Percentiles rank a stretch among this genome's conserved stretches.
These are phyloP conservation scores for Sonneratia caseolaris DNA, from an alignment of 345 rosid genomes.

Conservation along the genomic window DNA sequence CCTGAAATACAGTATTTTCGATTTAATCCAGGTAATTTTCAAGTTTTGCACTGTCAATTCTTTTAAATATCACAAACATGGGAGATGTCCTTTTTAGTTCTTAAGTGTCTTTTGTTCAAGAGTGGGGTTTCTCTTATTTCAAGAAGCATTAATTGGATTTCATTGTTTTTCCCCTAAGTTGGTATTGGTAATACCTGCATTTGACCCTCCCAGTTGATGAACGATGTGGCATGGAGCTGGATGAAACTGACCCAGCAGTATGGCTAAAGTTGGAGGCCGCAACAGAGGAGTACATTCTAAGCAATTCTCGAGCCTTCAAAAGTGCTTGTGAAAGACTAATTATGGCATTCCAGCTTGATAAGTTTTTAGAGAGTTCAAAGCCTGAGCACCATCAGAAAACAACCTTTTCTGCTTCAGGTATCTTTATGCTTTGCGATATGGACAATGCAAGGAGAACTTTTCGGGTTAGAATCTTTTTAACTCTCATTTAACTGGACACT, in stretches of 20 bases:
- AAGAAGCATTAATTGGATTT: not conserved
- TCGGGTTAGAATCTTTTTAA: conserved; percentile 11
- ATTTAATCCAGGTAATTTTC: conserved; percentile 70
- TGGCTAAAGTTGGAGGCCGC: conserved; percentile 91
- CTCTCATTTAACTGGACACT: conserved; percentile 15
- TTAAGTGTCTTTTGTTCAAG: not conserved
- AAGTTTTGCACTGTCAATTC: not conserved
- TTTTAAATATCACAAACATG: not conserved
- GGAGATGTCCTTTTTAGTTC: not conserved
- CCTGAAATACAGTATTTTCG: conserved; percentile 89
- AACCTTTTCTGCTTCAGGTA: conserved; percentile 40
- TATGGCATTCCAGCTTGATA: conserved; percentile 68
- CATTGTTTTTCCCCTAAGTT: conserved; percentile 2
- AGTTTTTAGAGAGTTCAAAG: conserved; percentile 48
- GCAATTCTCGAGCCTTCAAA: conserved; percentile 59
- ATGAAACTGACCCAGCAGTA: conserved; percentile 95
- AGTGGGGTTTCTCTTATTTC: not conserved
- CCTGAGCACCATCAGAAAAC: conserved; percentile 27
- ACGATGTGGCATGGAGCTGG: conserved; percentile 95
- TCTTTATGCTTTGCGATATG: conserved; percentile 1
- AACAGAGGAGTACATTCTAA: conserved; percentile 64
- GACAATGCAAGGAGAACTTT: conserved; percentile 1
- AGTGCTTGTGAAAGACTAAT: conserved; percentile 62
- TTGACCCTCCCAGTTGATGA: conserved; percentile 64
- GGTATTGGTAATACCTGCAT: conserved; percentile 8